These are phyloP conservation scores for Kuraishia piskuri DNA, from an alignment of 805 yeast species.

Conservation along the genomic window DNA sequence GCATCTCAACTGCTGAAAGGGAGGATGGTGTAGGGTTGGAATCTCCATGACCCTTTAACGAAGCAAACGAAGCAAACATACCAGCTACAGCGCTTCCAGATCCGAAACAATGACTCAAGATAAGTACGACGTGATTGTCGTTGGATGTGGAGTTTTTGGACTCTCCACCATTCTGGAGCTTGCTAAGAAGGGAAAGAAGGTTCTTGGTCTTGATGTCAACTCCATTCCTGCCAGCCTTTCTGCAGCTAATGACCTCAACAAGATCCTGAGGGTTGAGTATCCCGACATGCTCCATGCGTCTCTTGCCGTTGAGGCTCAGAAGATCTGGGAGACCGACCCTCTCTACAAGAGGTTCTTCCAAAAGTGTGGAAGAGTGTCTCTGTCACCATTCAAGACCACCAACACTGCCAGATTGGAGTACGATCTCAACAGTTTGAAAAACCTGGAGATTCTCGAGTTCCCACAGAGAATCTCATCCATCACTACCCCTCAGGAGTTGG, in stretches of 20 bases:
- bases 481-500: slow-evolving; percentile 22
- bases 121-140: slow-evolving; percentile 11
- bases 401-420: slow-evolving; percentile 27
- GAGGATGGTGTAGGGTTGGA: no score
- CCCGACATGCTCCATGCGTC: slow-evolving; percentile 31
- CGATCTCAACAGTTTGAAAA: slow-evolving; percentile 27
- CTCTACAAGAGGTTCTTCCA: slow-evolving; percentile 23
- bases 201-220: slow-evolving; percentile 30
- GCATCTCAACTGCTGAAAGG: not conserved
- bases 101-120: not conserved
- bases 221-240: slow-evolving; percentile 35
- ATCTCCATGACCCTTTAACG: not conserved
- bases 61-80: not conserved
- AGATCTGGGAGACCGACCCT: slow-evolving; percentile 28
- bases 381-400: slow-evolving; percentile 21
- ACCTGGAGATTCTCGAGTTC: slow-evolving; percentile 19
- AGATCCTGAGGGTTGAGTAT: slow-evolving; percentile 41
- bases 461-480: slow-evolving; percentile 18
- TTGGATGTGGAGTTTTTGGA: slow-evolving; percentile 38
- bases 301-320: slow-evolving; percentile 35
- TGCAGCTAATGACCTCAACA: slow-evolving; percentile 40
- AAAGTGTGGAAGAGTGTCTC: slow-evolving; percentile 33
- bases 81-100: not conserved
- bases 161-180: slow-evolving; percentile 33
- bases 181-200: slow-evolving; percentile 20